Conservation (phyloP, 108 stramenopile genomes). For the Epipyxis sp. region DNA sequence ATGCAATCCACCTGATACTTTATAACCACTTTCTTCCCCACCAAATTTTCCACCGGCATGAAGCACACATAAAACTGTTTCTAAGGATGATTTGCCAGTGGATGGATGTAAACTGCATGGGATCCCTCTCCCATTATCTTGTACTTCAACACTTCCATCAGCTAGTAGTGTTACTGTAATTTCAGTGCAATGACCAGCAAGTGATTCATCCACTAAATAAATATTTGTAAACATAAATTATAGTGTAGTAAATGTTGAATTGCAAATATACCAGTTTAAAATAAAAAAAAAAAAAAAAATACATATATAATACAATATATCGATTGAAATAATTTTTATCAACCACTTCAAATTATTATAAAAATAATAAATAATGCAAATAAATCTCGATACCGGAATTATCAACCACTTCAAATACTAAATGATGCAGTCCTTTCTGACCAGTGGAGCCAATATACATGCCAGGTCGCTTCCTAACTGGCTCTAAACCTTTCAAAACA, state of each 20-base stretch:
- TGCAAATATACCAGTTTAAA: constrained; percentile 83
- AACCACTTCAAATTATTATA: neutral
- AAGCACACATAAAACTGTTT: constrained; percentile 86
- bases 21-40: constrained; percentile 75
- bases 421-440: constrained; percentile 84
- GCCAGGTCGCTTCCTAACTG: constrained; percentile 89
- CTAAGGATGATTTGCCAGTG: constrained; percentile 71
- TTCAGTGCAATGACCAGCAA: constrained; percentile 7
- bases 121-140: constrained; percentile 87
- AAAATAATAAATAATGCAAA: neutral
- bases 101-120: constrained; percentile 78
- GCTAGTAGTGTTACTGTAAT: constrained; percentile 65
- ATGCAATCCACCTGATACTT: constrained; percentile 85
- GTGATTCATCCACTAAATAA: neutral
- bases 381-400: constrained; percentile 91
- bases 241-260: constrained; percentile 52
- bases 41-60: constrained; percentile 98
- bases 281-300: neutral
- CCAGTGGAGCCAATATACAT: constrained; percentile 90
- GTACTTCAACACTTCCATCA: constrained; percentile 70
- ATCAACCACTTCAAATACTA: constrained; percentile 91
- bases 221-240: neutral
- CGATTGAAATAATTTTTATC: too few relatives aligned
- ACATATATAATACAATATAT: too few relatives aligned
- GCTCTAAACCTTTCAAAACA: constrained; percentile 86